Evolutionary conservation across 352 stramenopile species (phyloP).

Genomic region (Hyaloperonospora brassicae): DNA sequence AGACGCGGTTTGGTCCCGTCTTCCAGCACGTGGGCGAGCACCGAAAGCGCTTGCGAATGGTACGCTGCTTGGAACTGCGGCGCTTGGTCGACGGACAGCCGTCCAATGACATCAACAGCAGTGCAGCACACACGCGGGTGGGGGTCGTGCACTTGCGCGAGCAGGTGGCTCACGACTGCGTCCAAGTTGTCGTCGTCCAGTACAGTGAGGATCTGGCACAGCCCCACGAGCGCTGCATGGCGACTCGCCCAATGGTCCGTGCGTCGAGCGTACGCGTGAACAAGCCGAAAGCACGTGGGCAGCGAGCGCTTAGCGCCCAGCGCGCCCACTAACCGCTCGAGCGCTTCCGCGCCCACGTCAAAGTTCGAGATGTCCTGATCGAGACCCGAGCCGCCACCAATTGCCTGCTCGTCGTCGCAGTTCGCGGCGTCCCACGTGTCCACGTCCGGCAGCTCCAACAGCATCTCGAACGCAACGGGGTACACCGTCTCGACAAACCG

Average conservation of each 20-base stretch:
- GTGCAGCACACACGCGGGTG: conserved; percentile 78
- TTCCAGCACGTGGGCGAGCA: conserved; percentile 61
- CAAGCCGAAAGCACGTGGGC: conserved; percentile 65
- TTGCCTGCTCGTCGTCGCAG: conserved; percentile 62
- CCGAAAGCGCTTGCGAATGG: conserved; percentile 51
- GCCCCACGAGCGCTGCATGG: conserved; percentile 65
- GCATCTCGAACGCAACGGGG: conserved; percentile 77
- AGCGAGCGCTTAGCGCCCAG: conserved; percentile 67
- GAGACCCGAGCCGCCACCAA: conserved; percentile 26
- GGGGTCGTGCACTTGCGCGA: conserved; percentile 54
- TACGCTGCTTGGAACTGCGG: conserved; percentile 75
- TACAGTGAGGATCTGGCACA: conserved; percentile 80
- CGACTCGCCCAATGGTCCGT: conserved; percentile 63
- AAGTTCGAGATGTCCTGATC: conserved; percentile 81
- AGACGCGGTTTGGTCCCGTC: conserved; percentile 52
- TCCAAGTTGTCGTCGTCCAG: conserved; percentile 56
- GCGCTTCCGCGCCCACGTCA: conserved; percentile 74
- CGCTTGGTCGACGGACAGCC: conserved; percentile 69
- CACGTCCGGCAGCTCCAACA: conserved; percentile 71
- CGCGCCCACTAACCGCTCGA: conserved; percentile 60
- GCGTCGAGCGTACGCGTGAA: conserved; percentile 61
- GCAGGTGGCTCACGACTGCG: conserved; percentile 56
- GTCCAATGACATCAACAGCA: conserved; percentile 76
- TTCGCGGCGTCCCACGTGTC: conserved; percentile 59
- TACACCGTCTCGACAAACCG: conserved; percentile 64